Evolutionary conservation across 129 eudicot genomes (phyloP).

Genomic region (Ambrosia artemisiifolia): DNA sequence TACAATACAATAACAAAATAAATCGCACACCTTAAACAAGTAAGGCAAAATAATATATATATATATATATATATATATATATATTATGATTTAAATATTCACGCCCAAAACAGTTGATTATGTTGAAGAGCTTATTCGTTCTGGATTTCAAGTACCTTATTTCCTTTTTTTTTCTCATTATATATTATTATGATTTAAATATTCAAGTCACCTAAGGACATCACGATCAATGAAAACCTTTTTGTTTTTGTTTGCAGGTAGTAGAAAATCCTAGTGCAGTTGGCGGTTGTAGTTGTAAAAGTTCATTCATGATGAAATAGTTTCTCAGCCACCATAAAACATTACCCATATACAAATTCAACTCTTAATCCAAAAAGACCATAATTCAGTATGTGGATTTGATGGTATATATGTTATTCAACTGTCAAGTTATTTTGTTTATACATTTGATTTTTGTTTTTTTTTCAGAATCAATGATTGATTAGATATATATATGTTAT

Average conservation of each 20-base stretch:
- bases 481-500: no score
- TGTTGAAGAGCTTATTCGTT: constrained; percentile 92
- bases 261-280: constrained; percentile 89
- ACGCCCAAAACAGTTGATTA: constrained; percentile 91
- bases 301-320: constrained; percentile 80
- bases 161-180: no score
- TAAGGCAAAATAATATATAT: no score
- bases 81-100: no score
- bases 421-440: background rate
- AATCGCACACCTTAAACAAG: no score
- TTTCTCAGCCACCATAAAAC: background rate
- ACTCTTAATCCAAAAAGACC: background rate
- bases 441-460: background rate
- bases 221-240: background rate
- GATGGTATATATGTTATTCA: background rate
- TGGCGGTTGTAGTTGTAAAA: constrained; percentile 98
- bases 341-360: constrained; percentile 2
- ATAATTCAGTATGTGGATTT: background rate
- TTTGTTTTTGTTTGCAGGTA: constrained; percentile 44
- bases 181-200: background rate
- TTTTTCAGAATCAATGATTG: no score
- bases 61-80: no score
- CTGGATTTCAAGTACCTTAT: constrained; percentile 81
- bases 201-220: background rate
- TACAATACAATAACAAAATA: no score